These are phyloP conservation scores for Cephalotrichum gorgonifer DNA, from an alignment of 2,329 filamentous ascomycete species.

Conservation along the genomic window DNA sequence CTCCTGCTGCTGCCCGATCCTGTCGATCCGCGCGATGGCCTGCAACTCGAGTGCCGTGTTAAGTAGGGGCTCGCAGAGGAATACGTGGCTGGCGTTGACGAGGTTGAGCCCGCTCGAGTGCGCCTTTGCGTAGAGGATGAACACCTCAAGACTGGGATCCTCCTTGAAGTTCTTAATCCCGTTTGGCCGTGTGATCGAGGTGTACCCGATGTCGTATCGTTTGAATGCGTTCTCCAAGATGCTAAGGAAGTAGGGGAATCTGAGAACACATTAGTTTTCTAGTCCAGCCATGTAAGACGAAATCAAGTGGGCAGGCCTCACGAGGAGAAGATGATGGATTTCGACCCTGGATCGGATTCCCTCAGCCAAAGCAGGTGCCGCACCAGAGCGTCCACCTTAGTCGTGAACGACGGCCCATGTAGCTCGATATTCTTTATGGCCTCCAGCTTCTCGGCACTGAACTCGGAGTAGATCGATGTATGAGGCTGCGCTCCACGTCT, in stretches of 20 bases:
- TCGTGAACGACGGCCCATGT: slow-evolving; percentile 64
- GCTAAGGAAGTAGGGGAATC: slow-evolving; percentile 66
- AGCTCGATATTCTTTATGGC: slow-evolving; percentile 79
- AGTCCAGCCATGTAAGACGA: neutral
- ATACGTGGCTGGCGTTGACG: slow-evolving; percentile 86
- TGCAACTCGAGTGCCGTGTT: slow-evolving; percentile 92
- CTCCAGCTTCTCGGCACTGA: slow-evolving; percentile 58
- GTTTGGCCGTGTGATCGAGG: slow-evolving; percentile 55
- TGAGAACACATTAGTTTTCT: slow-evolving; percentile 5
- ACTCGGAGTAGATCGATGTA: slow-evolving; percentile 61
- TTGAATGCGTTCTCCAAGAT: slow-evolving; percentile 62
- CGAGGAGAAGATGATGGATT: slow-evolving; percentile 91
- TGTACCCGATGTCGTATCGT: slow-evolving; percentile 62
- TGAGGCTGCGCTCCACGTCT: neutral
- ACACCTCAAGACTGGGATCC: slow-evolving; percentile 65
- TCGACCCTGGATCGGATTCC: slow-evolving; percentile 72
- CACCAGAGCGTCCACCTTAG: slow-evolving; percentile 77
- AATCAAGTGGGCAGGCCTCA: slow-evolving; percentile 16
- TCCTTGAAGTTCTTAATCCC: slow-evolving; percentile 70
- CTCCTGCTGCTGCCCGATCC: slow-evolving; percentile 78
- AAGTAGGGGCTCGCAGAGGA: slow-evolving; percentile 86
- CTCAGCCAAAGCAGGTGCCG: slow-evolving; percentile 81
- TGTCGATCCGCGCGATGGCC: slow-evolving; percentile 87
- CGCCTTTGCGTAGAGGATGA: slow-evolving; percentile 80
- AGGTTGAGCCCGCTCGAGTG: slow-evolving; percentile 85